Evolutionary conservation across 1,139 yeast species (phyloP).

Genomic region (Lodderomyces jiufengensis): DNA sequence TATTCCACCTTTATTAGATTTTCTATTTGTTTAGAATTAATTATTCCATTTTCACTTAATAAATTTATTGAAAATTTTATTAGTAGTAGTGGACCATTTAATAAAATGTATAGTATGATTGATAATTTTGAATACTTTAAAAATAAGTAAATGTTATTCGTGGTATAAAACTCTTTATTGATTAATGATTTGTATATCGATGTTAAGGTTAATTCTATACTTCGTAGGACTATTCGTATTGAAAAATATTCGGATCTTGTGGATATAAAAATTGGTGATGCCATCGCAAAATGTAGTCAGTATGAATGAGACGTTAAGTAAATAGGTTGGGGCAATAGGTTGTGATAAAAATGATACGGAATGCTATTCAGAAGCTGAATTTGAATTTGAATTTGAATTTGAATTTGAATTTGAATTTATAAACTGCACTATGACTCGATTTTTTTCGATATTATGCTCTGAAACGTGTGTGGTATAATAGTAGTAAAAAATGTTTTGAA

Average conservation of each 20-base stretch:
- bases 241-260: slow-evolving; percentile 33
- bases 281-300: slow-evolving; percentile 13
- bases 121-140: slow-evolving; percentile 31
- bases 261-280: slow-evolving; percentile 24
- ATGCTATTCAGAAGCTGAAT: too few species aligned
- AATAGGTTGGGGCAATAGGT: too few species aligned
- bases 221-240: slow-evolving; percentile 45
- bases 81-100: slow-evolving; percentile 31
- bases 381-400: too few species aligned
- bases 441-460: too few species aligned
- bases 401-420: too few species aligned
- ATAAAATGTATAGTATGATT: slow-evolving; percentile 30
- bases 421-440: too few species aligned
- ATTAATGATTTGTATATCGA: slow-evolving; percentile 48
- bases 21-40: slow-evolving; percentile 12
- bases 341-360: too few species aligned
- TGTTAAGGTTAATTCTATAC: slow-evolving; percentile 48
- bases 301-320: too few species aligned
- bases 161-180: slow-evolving; percentile 36
- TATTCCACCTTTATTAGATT: slow-evolving; percentile 18
- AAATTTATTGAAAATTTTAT: slow-evolving; percentile 10
- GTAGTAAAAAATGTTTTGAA: too few species aligned
- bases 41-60: slow-evolving; percentile 13
- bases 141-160: slow-evolving; percentile 32
- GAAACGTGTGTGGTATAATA: too few species aligned